Conservation (phyloP, 1,284 basidiomycete genomes). For the Acaromyces ingoldii region DNA sequence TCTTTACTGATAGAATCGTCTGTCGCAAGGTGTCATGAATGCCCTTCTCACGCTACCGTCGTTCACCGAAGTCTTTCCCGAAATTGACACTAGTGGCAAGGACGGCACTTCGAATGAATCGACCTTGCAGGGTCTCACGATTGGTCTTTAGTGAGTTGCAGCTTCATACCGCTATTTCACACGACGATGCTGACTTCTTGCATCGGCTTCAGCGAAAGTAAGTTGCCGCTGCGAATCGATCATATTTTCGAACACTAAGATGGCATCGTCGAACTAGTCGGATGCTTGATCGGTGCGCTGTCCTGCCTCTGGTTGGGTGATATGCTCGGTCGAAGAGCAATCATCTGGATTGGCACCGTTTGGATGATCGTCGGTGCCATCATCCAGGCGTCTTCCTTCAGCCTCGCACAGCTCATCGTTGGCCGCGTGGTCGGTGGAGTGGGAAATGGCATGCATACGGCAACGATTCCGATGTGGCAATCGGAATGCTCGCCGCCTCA, state of each 20-base stretch:
- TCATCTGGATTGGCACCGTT: conserved; percentile 38
- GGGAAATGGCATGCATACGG: conserved; percentile 48
- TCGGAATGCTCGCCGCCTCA: conserved; percentile 44
- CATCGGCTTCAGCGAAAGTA: too few species aligned
- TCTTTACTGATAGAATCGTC: too few species aligned
- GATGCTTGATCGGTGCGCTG: conserved; percentile 43
- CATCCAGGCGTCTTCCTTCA: conserved; percentile 22
- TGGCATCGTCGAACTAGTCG: too few species aligned
- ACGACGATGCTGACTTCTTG: too few species aligned
- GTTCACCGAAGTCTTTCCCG: conserved; percentile 32
- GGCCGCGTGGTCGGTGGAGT: conserved; percentile 44
- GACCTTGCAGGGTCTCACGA: conserved; percentile 34
- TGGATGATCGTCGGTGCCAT: conserved; percentile 43
- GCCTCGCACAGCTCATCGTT: conserved; percentile 34
- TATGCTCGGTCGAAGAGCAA: conserved; percentile 34
- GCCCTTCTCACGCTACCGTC: conserved; percentile 38
- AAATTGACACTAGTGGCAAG: conserved; percentile 25
- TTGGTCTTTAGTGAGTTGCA: conserved; percentile 48
- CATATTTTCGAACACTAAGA: too few species aligned
- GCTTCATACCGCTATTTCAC: too few species aligned
- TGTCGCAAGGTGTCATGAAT: conserved; percentile 49
- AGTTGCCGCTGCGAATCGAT: too few species aligned
- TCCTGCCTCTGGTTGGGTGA: conserved; percentile 42
- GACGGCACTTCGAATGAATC: conserved; percentile 15
- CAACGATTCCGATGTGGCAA: conserved; percentile 49